phyloP scores from a whole-genome alignment of 306 rosid genomes.

The Quercus gilva region DNA sequence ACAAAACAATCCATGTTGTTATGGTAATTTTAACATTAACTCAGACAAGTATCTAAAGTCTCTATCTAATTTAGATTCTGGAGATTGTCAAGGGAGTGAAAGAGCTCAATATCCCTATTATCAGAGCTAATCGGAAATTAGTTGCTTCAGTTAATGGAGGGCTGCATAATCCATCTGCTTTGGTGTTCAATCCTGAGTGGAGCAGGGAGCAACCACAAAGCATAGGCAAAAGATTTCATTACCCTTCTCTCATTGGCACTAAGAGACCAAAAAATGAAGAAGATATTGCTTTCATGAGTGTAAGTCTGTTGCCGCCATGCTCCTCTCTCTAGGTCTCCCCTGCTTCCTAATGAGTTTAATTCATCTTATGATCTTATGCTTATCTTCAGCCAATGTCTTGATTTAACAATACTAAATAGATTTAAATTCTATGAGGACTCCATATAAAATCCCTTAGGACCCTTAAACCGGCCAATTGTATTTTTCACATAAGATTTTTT shows the following conservation, averaged over 20 bases:
- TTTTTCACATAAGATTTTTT: no score
- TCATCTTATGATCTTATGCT: no score
- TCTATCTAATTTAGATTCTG: constrained; percentile 32
- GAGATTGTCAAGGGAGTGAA: constrained; percentile 48
- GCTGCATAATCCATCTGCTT: constrained; percentile 52
- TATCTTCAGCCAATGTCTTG: no score
- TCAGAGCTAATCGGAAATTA: constrained; percentile 48
- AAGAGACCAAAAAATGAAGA: constrained; percentile 61
- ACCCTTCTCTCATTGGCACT: constrained; percentile 36
- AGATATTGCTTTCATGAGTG: constrained; percentile 72
- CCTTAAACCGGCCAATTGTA: no score
- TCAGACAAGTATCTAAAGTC: constrained; percentile 9
- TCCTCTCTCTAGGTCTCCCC: no score
- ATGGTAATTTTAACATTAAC: background rate
- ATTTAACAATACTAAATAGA: no score
- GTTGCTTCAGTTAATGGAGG: constrained; percentile 72
- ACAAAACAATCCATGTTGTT: background rate
- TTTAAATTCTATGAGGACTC: no score
- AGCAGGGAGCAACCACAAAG: constrained; percentile 8
- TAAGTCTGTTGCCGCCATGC: constrained; percentile 27
- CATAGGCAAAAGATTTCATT: constrained; percentile 36
- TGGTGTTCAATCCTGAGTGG: constrained; percentile 65
- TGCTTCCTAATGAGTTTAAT: no score
- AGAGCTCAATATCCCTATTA: constrained; percentile 55
- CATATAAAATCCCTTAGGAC: no score